Base-by-base conservation (phyloP, 1,284 basidiomycete genomes). In the Ceratobasidium sp. region DNA sequence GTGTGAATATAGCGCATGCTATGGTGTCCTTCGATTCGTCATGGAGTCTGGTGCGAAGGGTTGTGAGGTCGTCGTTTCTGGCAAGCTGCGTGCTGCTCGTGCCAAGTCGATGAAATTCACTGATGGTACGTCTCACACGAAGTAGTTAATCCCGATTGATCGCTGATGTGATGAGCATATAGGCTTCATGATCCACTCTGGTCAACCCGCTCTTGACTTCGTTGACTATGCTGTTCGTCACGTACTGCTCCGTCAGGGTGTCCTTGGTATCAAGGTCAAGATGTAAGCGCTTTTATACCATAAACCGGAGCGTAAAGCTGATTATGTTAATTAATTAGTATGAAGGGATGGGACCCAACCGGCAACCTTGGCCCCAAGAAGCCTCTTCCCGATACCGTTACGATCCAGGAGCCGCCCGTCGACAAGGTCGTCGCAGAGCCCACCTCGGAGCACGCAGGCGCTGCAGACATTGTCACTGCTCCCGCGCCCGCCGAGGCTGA, bases 41-140 rank as follows among this genome's bases (percentile, higher is more conserved):
- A 99, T 99, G 98, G 98, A 99, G 89, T 98, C 97, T 79, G 96
- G 96, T 83, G 98, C 98, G 82, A 99, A 99, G 90, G 98, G 98
- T 87, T 99, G 97, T 85, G 98, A 99, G 88, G 98, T 99, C 81
- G 96, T 99, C 84, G 96, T 99, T 81, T 99, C 97, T 81, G 98
- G 98, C 85, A 99, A 99, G 88, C 95, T 99, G 84, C 96, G 98
- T 86, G 98, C 97, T 83, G 98, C 98, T 82, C 96, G 97, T 91
- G 98, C 98, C 85, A 99, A 99, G 89, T 95, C 96, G 67, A 99
- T 99, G 98, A 99, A 99, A 89, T 99, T 99, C 90, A 98, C 97
- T 85, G 98, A 99, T 84, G 98, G 98, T 74, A 20, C 12, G 96
- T 99, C 81, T 99, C 97, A 81, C 98, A 97, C 85, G 99, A 99